Conservation (phyloP, 73 alveolate species). For the Paramecium octaurelia region DNA sequence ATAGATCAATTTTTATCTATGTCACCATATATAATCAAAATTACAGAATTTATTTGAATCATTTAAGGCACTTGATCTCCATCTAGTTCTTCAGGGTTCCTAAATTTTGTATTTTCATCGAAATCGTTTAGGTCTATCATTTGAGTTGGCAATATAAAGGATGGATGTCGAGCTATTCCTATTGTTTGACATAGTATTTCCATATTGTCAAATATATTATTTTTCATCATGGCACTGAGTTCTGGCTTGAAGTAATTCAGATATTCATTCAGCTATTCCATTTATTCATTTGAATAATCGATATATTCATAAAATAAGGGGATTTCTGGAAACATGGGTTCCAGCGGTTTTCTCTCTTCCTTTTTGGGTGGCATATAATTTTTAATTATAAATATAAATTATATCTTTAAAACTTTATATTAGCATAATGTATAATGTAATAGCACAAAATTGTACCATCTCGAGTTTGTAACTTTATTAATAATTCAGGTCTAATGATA, state of each 20-base stretch:
- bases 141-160: background rate
- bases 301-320: conserved; percentile 10
- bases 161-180: conserved; percentile 8
- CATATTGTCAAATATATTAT: conserved; percentile 30
- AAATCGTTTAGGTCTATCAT: background rate
- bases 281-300: background rate
- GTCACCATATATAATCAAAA: background rate
- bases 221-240: background rate
- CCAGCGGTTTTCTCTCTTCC: conserved; percentile 47
- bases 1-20: background rate
- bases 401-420: background rate
- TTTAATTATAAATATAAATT: background rate
- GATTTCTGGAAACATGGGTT: background rate
- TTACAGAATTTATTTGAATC: background rate
- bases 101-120: conserved; percentile 43
- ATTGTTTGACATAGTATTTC: background rate
- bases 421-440: background rate
- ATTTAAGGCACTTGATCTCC: background rate
- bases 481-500: too few species aligned
- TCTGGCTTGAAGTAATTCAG: conserved; percentile 35
- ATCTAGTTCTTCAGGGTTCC: conserved; percentile 14
- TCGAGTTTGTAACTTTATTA: too few species aligned
- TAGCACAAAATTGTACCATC: too few species aligned
- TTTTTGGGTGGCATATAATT: conserved; percentile 42
- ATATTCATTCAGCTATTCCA: background rate